Evolutionary conservation across 2,329 filamentous ascomycete species (phyloP).

Genomic region (Aspergillus aculeatus): DNA sequence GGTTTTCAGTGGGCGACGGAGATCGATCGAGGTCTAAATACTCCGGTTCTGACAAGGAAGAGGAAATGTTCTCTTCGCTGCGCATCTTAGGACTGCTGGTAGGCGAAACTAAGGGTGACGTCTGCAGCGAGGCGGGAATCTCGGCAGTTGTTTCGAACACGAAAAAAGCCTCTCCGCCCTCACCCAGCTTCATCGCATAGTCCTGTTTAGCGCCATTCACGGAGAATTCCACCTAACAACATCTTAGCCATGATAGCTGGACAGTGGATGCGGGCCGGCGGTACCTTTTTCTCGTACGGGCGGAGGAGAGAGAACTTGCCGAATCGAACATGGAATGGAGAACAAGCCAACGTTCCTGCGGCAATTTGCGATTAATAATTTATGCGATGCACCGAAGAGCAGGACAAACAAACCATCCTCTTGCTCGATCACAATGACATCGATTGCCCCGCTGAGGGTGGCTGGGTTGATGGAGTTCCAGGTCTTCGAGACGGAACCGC

Average conservation of each 20-base stretch:
- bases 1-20: slow-evolving; percentile 18
- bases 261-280: not conserved
- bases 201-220: slow-evolving; percentile 91
- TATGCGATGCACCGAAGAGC: not conserved
- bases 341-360: slow-evolving; percentile 72
- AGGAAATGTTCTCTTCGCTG: slow-evolving; percentile 30
- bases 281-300: slow-evolving; percentile 88
- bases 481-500: slow-evolving; percentile 93
- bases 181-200: slow-evolving; percentile 97
- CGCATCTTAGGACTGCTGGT: slow-evolving; percentile 68
- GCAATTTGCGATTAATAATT: slow-evolving; percentile 1
- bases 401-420: slow-evolving; percentile 67
- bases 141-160: slow-evolving; percentile 92
- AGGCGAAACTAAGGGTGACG: slow-evolving; percentile 88
- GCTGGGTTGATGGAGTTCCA: slow-evolving; percentile 99
- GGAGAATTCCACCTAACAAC: slow-evolving; percentile 75
- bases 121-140: slow-evolving; percentile 91
- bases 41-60: slow-evolving; percentile 50
- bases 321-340: slow-evolving; percentile 97
- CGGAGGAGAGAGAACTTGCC: slow-evolving; percentile 96
- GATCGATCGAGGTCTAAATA: slow-evolving; percentile 47
- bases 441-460: slow-evolving; percentile 94
- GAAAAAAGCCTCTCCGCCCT: slow-evolving; percentile 97
- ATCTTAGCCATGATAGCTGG: slow-evolving; percentile 15
- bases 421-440: slow-evolving; percentile 97